Base-by-base conservation (phyloP, 768 basidiomycete species). In the Terana coerulea region DNA sequence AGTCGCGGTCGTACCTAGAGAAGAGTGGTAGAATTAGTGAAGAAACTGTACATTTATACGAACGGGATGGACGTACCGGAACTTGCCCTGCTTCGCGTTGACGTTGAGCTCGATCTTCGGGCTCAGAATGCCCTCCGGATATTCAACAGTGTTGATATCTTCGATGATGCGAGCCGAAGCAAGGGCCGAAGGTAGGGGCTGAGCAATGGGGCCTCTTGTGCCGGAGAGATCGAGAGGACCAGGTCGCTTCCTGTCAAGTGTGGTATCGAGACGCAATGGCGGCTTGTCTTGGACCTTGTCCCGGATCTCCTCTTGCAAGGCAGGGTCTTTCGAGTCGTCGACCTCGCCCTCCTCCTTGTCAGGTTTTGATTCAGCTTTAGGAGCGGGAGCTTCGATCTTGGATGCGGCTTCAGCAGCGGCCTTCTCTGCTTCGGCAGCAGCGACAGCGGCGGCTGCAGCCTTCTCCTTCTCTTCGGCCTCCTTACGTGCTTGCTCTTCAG, bases 1-100 rank as follows among this genome's bases (percentile, higher is more conserved):
- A 99, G 17, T 95, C 92, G 30, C 95, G 92, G 67, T 98, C 93
- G 66, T 99, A 99, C 62, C 95, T 92, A 55, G 21, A 30, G 43
- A 22, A 50, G n/a, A 9, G 12, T 14, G n/a, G 17, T 50, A 53
- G 41, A 15, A 24, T 43, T 8, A 47, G 21, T 30, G 30, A 30
- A 12, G 15, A 25, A 28, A 56, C 46, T n/a, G n/a, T n/a, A n/a
- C n/a, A n/a, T n/a, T 26, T 21, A 10, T 3, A 22, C 21, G 39
- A 37, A 52, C 17, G 7, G 48, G 43, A 10, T 25, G 15, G 19
- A 62, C 61, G 54, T 69, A 90, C 91, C 86, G 81, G 75, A 92
- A 95, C 69, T 92, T 95, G 60, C 93, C 93, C 50, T 91, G 83
- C 69, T 85, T 81, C 6, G 85, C 87, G 54, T 85, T 80, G 49